Evolutionary conservation across 768 basidiomycete genomes (phyloP), one percentile per base, ranked within the genome.

Genomic region (Lentinula boryana): DNA sequence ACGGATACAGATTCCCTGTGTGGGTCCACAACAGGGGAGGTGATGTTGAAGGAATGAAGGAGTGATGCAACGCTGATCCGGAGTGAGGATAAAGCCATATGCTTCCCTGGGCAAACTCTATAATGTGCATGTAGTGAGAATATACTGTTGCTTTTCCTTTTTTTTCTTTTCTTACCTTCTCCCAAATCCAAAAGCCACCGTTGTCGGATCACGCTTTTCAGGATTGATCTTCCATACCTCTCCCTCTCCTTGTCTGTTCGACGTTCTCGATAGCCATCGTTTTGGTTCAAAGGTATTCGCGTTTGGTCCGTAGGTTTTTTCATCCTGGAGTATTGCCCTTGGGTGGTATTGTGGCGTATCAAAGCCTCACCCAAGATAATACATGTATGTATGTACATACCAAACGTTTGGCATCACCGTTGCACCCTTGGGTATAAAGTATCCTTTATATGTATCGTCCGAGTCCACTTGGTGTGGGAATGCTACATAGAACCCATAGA

Each of bases 341-440:
- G 6, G 27, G 7, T 4, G 21, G 27, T 2, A 41, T 8, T 1
- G 10, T 9, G 9, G 18, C 4, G 3, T 15, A 38, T 13, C 5
- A 27, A 21, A 13, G 10, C 15, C 15, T 15, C 27, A 27, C n/a
- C 16, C 9, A 23, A 8, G 0, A 43, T 9, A n/a, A 18, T 33
- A 21, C 21, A 51, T 13, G 5, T 5, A 56, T 46, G 6, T 2
- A 21, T 48, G 5, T 33, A 41, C 36, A 27, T 36, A 75, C 74
- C 74, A 76, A 13, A 70, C 70, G 58, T 76, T 76, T 2, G 69
- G 69, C n/a, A 76, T 66, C 48, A 76, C 65, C 51, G 70, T 70
- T 23, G 75, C 70, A 8, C 69, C 72, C 5, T 71, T 72, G 15
- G 71, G 71, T 40, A 72, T 72, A 58, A 68, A 70, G 55, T 69